A percentile compares a stretch with the other conserved stretches of the same genome.
phyloP scores from a whole-genome alignment of 768 basidiomycete species.

The Suillus sp. region DNA sequence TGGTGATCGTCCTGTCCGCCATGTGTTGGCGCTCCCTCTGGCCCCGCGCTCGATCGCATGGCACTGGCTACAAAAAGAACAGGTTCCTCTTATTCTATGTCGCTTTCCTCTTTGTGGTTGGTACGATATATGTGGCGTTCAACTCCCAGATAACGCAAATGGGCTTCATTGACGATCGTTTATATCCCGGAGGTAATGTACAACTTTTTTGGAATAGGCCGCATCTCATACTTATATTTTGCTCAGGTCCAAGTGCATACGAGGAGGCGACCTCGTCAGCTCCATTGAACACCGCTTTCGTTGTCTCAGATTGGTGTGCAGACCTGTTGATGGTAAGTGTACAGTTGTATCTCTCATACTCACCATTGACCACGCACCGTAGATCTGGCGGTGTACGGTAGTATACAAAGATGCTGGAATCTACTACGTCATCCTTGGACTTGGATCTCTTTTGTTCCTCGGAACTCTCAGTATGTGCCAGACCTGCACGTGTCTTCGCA shows the following conservation, averaged over 20 bases:
- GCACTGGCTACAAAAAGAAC: slow-evolving; percentile 19
- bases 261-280: slow-evolving; percentile 22
- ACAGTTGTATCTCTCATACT: too few species aligned
- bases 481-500: not conserved
- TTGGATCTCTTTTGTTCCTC: slow-evolving; percentile 26
- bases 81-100: slow-evolving; percentile 34
- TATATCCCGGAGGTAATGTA: slow-evolving; percentile 34
- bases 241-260: slow-evolving; percentile 30
- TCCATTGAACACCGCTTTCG: slow-evolving; percentile 33
- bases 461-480: slow-evolving; percentile 25
- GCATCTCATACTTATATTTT: not conserved
- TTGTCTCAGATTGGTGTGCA: slow-evolving; percentile 34
- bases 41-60: slow-evolving; percentile 21
- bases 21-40: slow-evolving; percentile 34
- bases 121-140: slow-evolving; percentile 29
- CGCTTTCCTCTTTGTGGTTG: slow-evolving; percentile 29
- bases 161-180: slow-evolving; percentile 33
- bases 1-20: slow-evolving; percentile 27
- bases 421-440: slow-evolving; percentile 18
- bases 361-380: not conserved
- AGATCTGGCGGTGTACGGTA: slow-evolving; percentile 37
- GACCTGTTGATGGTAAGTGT: slow-evolving; percentile 32
- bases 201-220: too few species aligned
- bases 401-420: slow-evolving; percentile 33
- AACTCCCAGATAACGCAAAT: slow-evolving; percentile 31